Conservation (phyloP, 441 rosid genomes). For the Dalechampia spathulata region DNA sequence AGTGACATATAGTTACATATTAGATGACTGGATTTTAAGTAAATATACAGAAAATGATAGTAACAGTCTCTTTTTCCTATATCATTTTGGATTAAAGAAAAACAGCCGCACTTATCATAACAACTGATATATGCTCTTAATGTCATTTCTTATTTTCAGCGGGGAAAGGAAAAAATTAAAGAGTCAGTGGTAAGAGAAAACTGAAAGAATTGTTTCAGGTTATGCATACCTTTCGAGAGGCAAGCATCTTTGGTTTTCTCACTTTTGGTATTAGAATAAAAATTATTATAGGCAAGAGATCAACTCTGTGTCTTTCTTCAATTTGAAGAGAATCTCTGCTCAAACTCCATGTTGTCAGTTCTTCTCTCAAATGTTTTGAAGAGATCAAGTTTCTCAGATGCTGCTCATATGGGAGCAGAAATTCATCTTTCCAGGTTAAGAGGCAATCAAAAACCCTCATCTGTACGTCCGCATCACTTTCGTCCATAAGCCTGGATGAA, state of each 20-base stretch:
- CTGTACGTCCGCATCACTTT: constrained; percentile 80
- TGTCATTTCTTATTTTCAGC: too few species aligned
- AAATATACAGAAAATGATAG: background rate
- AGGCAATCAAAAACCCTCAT: constrained; percentile 82
- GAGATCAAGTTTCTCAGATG: constrained; percentile 76
- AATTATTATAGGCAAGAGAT: constrained; percentile 58
- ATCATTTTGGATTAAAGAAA: background rate
- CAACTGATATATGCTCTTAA: too few species aligned
- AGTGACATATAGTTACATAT: background rate
- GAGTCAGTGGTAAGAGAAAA: background rate
- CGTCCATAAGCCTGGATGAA: constrained; percentile 77
- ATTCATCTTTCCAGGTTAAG: constrained; percentile 69
- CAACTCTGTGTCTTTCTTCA: constrained; percentile 58
- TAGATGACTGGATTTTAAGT: background rate
- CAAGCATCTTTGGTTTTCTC: constrained; percentile 70
- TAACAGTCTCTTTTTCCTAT: background rate
- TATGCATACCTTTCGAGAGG: constrained; percentile 73
- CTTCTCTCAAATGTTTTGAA: constrained; percentile 73
- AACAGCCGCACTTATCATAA: background rate
- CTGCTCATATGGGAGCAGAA: constrained; percentile 65
- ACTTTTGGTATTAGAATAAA: constrained; percentile 82
- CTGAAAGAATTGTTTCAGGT: background rate
- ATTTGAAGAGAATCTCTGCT: constrained; percentile 50
- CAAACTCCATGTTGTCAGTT: constrained; percentile 86
- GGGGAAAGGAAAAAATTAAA: too few species aligned